Conservation (phyloP, 1,284 basidiomycete genomes). For the Apiotrichum porosum region DNA sequence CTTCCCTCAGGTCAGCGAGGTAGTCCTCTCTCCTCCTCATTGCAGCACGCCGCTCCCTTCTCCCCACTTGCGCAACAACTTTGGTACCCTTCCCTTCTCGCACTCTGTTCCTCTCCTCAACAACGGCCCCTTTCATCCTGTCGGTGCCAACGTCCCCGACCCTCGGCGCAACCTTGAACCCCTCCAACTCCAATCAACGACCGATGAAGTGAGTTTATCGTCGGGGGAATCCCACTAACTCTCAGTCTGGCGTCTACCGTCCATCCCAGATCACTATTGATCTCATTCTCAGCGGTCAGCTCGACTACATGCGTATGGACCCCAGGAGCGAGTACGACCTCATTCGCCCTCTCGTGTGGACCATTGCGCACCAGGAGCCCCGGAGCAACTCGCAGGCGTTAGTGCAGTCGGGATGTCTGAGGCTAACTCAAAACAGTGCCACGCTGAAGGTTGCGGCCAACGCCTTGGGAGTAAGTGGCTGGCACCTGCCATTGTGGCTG, state of each 20-base stretch:
- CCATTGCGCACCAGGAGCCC: constrained; percentile 37
- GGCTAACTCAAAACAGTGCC: constrained; percentile 16
- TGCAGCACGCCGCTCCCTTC: no score
- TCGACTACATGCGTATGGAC: constrained; percentile 17
- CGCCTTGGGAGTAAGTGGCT: constrained; percentile 33
- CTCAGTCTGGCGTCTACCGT: constrained; percentile 2
- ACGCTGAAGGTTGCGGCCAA: constrained; percentile 36
- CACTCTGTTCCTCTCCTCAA: not conserved
- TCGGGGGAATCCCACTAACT: no score
- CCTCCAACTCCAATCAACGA: no score
- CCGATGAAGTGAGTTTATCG: no score
- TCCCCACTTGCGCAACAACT: no score
- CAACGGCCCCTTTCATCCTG: no score
- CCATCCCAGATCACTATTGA: constrained; percentile 12
- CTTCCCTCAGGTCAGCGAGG: not conserved
- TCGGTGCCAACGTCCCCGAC: no score
- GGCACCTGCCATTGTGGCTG: no score
- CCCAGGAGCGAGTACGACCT: constrained; percentile 17
- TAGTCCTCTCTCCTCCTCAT: no score
- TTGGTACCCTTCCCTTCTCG: no score
- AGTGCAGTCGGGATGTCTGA: no score
- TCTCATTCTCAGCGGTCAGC: constrained; percentile 17
- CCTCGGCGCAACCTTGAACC: no score
- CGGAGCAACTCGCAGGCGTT: constrained; percentile 31
- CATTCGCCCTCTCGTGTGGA: constrained; percentile 35